phyloP scores from a whole-genome alignment of 495 filamentous ascomycete species.

The Daldinia childiae region DNA sequence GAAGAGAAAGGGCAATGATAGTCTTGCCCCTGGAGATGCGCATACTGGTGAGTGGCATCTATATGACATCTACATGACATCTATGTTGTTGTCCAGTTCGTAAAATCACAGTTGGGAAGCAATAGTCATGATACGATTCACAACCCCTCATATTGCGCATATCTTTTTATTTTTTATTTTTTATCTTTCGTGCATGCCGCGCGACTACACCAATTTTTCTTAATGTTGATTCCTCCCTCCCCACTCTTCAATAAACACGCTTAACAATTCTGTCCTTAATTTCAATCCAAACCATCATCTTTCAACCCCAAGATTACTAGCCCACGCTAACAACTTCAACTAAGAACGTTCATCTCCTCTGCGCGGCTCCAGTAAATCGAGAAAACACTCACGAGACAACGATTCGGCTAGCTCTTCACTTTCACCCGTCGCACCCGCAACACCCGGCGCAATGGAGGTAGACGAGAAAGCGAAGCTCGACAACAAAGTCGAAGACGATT shows the following conservation, averaged over 20 bases:
- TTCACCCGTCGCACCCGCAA: slow-evolving; percentile 62
- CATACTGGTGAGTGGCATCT: slow-evolving; percentile 67
- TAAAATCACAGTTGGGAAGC: not conserved
- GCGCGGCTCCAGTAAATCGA: slow-evolving; percentile 55
- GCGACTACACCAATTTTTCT: not conserved
- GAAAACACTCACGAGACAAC: slow-evolving; percentile 60
- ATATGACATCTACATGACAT: not conserved
- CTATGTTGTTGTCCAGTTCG: not conserved
- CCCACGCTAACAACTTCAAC: not conserved
- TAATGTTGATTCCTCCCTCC: not conserved
- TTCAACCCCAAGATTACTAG: not conserved
- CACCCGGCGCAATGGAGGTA: slow-evolving; percentile 59
- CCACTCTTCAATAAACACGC: not conserved
- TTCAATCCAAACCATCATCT: not conserved
- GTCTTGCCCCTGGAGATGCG: slow-evolving; percentile 70
- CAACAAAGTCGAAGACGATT: slow-evolving; percentile 66
- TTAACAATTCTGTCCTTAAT: not conserved
- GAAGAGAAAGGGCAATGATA: slow-evolving; percentile 63
- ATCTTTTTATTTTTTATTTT: not conserved
- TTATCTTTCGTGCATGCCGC: not conserved
- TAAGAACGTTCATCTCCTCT: slow-evolving; percentile 58
- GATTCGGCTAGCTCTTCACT: slow-evolving; percentile 73
- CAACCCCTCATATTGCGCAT: not conserved
- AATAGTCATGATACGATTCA: not conserved
- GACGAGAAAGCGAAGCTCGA: slow-evolving; percentile 61